Evolutionary conservation across 305 asterid species (phyloP).

Genomic region (Rubia tinctorum): DNA sequence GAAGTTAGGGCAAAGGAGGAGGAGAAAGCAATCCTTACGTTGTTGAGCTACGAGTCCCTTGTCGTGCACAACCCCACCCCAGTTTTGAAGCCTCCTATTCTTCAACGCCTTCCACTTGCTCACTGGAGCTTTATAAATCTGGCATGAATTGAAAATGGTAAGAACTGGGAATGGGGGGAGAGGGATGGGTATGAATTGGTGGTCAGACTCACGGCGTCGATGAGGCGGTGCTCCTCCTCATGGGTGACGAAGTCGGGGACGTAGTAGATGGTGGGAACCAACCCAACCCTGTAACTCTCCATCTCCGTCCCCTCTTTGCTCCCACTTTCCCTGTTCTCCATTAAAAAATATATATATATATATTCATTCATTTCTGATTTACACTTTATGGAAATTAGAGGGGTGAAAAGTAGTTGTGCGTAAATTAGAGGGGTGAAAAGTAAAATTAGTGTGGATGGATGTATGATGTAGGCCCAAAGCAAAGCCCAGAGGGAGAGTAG

Average conservation of each 20-base stretch:
- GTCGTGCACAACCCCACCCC: conserved; percentile 97
- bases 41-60: conserved; percentile 91
- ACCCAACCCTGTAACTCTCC: conserved; percentile 44
- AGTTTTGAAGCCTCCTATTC: conserved; percentile 84
- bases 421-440: no score
- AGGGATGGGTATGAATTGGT: no score
- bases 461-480: no score
- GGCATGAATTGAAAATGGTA: not conserved
- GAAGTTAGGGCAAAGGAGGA: no score
- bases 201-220: conserved; percentile 46
- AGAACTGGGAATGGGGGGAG: no score
- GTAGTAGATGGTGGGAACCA: conserved; percentile 68
- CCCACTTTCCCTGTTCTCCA: not conserved
- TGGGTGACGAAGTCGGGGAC: conserved; percentile 62
- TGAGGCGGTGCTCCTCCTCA: conserved; percentile 52
- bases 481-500: no score
- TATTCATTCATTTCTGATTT: no score
- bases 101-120: conserved; percentile 88
- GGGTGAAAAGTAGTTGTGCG: no score
- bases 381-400: no score
- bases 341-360: no score
- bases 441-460: no score
- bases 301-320: not conserved
- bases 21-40: no score
- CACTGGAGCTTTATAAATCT: conserved; percentile 74